Evolutionary conservation across 2,329 filamentous ascomycete species (phyloP), one percentile per base, ranked within the genome.

Genomic region (Eutypa lata): DNA sequence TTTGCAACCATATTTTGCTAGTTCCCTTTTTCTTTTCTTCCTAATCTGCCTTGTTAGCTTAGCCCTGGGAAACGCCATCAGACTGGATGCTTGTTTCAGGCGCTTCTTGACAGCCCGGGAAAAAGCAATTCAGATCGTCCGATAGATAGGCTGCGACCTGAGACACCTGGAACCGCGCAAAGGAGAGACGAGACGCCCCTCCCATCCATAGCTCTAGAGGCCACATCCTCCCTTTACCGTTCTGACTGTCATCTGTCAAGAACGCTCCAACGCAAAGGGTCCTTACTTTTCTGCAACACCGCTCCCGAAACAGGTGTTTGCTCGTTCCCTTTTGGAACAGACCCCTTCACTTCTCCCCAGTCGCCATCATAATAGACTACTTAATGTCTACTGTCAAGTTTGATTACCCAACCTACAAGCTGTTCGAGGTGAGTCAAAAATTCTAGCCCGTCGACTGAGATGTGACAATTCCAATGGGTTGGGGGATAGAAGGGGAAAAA

Each of bases 311-410:
- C 65, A 71, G 58, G 61, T 64, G 60, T 62, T 67, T 66, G 64
- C 65, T 61, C 57, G 57, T 59, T 61, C 57, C 52, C 56, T 62
- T 57, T 57, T 60, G 62, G 65, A 62, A 63, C 65, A 64, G 55
- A 65, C 62, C 63, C 65, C 60, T 67, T 62, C 57, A 64, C 65
- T 64, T 49, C 6, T 38, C 49, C 53, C 52, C 60, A 50, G 58
- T 51, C 50, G 50, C n/a, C 50, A 45, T 48, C 33, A 38, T 49
- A 55, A 60, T 54, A 62, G 53, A 71, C 71, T 73, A 74, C 72
- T 79, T 81, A 70, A 83, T 83, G 81, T 83, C 80, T 77, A 67
- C 75, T 68, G 70, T 72, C 67, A 82, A 81, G 73, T 79, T 80
- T 67, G 76, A 78, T 63, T 78, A 76, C 66, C 72, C 76, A 64